Evolutionary conservation across 208 protist species (phyloP), one percentile per base, ranked within the genome.

Genomic region (Acanthamoeba triangularis): DNA sequence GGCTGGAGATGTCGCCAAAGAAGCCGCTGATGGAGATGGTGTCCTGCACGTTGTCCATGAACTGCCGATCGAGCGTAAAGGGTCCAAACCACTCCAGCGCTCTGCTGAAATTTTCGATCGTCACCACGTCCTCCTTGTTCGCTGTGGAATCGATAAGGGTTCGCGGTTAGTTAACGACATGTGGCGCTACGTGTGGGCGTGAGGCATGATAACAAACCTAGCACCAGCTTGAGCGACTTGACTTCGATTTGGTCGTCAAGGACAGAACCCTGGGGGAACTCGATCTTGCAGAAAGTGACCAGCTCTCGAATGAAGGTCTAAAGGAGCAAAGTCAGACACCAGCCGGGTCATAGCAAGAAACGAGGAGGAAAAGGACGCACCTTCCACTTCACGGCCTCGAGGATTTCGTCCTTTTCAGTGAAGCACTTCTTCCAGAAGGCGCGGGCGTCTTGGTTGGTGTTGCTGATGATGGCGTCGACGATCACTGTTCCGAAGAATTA

Each of bases 51-150:
- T 65, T 65, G 59, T 65, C 59, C 59, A 65, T 65, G 59, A 65
- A 65, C 59, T 65, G 59, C 1, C 59, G 59, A n/a, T 65, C 59
- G 59, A 65, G 59, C 59, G 47, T 91, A 49, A 91, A 91, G 28
- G 84, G 84, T 33, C 84, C 84, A 69, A 91, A 91, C 84, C 84
- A 91, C 59, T 91, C 84, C 25, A 91, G 49, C 59, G 33, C 84
- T 35, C 25, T 35, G 33, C 56, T 69, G 37, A 91, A 91, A 28
- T 44, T 30, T 33, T 91, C 84, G 16, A 91, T 16, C 37, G 84
- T 91, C 49, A 91, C 84, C 37, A 33, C 23, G 56, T 30, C 35
- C 84, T 91, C 56, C 30, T 91, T 91, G 14, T 91, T 65, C 14
- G 59, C 84, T 72, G 84, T 65, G 10, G 59, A 2, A 16, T 20